Evolutionary conservation across 805 yeast species (phyloP).

Genomic region (Candida broadrunensis): DNA sequence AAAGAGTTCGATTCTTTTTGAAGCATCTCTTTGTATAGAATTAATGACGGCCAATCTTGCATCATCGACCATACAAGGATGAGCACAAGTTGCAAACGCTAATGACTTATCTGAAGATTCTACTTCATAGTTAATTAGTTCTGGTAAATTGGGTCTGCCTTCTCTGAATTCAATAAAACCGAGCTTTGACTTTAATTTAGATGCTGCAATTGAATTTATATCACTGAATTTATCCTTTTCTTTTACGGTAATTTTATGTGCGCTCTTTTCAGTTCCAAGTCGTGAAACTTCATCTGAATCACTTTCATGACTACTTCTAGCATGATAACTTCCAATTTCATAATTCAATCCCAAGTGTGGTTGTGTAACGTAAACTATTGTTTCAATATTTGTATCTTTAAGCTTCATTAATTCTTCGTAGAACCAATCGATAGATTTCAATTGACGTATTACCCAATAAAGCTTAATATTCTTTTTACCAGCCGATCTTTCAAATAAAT

Average conservation of each 20-base stretch:
- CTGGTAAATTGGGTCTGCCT: conserved; percentile 39
- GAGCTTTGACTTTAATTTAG: not conserved
- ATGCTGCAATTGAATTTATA: not conserved
- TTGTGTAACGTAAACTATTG: conserved; percentile 42
- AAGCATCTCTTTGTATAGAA: conserved; percentile 16
- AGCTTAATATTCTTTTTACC: conserved; percentile 19
- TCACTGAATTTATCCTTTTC: not conserved
- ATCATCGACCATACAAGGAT: conserved; percentile 36
- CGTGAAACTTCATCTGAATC: not conserved
- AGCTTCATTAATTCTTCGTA: conserved; percentile 31
- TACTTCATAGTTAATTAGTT: conserved; percentile 34
- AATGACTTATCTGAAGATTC: conserved; percentile 29
- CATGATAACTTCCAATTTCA: not conserved
- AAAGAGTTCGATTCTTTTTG: conserved; percentile 28
- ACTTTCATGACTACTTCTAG: not conserved
- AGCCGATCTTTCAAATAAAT: conserved; percentile 16
- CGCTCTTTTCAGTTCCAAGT: not conserved
- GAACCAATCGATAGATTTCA: conserved; percentile 39
- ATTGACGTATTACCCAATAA: conserved; percentile 40
- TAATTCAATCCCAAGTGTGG: conserved; percentile 14
- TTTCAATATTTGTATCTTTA: conserved; percentile 27
- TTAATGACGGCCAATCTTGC: conserved; percentile 20
- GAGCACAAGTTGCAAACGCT: conserved; percentile 49
- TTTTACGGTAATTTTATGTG: not conserved
- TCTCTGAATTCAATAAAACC: conserved; percentile 6